phyloP scores from a whole-genome alignment of 331 rosid genomes.

The Pyrus hybrid region DNA sequence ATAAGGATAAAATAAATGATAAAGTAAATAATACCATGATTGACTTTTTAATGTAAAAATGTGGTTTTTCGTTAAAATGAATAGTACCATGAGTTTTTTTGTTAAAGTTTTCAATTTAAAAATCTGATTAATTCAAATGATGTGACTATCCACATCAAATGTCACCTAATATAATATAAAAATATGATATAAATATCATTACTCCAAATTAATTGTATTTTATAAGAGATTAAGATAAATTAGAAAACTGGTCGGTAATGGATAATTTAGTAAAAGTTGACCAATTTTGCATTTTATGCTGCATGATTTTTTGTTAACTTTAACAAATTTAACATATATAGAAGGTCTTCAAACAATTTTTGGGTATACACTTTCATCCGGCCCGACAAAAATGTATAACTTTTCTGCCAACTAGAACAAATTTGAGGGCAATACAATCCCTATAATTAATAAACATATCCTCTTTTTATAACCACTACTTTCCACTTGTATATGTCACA shows the following conservation, averaged over 20 bases:
- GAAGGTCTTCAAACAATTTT: background rate
- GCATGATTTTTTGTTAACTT: background rate
- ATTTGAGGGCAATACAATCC: background rate
- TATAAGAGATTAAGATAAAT: background rate
- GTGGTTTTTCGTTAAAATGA: too few species aligned
- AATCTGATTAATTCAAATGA: too few species aligned
- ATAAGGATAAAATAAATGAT: too few species aligned
- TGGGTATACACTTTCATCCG: background rate
- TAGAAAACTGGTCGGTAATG: background rate
- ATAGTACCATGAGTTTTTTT: too few species aligned
- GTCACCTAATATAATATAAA: too few species aligned
- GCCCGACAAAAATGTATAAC: background rate
- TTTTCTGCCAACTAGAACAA: background rate
- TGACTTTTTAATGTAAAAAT: too few species aligned
- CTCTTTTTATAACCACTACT: background rate
- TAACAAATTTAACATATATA: background rate
- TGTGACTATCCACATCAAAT: too few species aligned
- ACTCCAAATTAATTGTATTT: background rate
- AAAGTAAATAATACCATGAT: too few species aligned
- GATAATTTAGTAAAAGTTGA: background rate
- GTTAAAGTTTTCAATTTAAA: too few species aligned
- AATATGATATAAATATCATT: too few species aligned
- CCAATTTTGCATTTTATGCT: background rate
- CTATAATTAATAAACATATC: background rate
- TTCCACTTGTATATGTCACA: background rate